Conservation (phyloP, 2,329 filamentous ascomycete genomes). For the Sporothrix luriei region DNA sequence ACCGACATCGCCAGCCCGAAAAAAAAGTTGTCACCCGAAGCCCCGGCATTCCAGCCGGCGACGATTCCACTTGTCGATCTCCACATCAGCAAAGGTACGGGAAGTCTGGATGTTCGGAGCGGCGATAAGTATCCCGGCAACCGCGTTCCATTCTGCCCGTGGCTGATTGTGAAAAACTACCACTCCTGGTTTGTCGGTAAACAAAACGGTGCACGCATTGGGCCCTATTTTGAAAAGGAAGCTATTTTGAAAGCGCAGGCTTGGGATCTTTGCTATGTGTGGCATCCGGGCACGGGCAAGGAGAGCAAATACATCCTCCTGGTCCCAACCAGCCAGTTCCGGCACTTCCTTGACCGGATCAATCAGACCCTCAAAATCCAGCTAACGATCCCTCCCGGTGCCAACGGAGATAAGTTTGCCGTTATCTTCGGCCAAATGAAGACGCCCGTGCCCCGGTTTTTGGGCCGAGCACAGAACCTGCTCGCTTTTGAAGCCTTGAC, state of each 20-base stretch:
- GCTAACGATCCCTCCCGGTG: constrained; percentile 60
- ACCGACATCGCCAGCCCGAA: not conserved
- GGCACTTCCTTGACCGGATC: constrained; percentile 64
- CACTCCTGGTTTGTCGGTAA: constrained; percentile 62
- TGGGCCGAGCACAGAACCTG: constrained; percentile 59
- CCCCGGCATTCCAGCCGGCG: not conserved
- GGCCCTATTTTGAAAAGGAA: constrained; percentile 58
- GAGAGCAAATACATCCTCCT: constrained; percentile 62
- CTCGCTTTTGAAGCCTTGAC: constrained; percentile 43
- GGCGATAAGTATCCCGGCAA: constrained; percentile 29
- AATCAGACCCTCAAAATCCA: constrained; percentile 59
- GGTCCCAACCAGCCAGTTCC: constrained; percentile 67
- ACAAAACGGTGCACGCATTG: constrained; percentile 52
- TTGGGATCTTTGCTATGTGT: constrained; percentile 79
- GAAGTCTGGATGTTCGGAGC: not conserved
- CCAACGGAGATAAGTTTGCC: constrained; percentile 57
- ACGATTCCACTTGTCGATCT: not conserved
- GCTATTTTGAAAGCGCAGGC: constrained; percentile 59
- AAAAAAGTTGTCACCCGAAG: constrained; percentile 11
- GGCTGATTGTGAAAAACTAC: constrained; percentile 59
- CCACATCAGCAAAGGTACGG: not conserved
- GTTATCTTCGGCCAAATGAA: constrained; percentile 63
- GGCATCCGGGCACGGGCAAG: constrained; percentile 52
- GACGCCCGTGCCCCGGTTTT: constrained; percentile 66
- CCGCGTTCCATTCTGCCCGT: constrained; percentile 49